Conservation (phyloP, 1,139 yeast species). For the Wickerhamomyces sp. region DNA sequence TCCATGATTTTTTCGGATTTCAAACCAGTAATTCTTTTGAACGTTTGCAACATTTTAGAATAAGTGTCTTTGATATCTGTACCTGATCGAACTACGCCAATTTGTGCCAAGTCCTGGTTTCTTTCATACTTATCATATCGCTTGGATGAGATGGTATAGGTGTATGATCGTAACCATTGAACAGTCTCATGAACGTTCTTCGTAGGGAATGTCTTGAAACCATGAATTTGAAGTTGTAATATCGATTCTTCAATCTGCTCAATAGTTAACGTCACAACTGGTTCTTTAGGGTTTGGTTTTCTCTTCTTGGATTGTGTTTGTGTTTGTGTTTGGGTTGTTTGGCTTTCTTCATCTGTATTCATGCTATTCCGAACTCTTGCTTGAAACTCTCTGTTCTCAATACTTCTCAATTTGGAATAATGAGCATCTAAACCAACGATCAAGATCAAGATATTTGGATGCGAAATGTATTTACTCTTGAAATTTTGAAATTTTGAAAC, state of each 20-base stretch:
- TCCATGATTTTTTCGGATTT: constrained; percentile 29
- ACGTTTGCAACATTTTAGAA: constrained; percentile 45
- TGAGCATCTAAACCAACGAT: constrained; percentile 44
- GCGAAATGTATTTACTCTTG: constrained; percentile 20
- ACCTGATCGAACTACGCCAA: constrained; percentile 54
- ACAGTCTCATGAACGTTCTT: constrained; percentile 42
- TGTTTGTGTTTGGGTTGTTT: background rate
- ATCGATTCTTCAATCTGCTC: constrained; percentile 26
- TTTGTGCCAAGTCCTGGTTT: constrained; percentile 46
- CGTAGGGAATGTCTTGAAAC: constrained; percentile 44
- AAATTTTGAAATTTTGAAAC: constrained; percentile 18
- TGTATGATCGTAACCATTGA: constrained; percentile 50
- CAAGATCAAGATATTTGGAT: constrained; percentile 31
- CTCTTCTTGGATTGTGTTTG: constrained; percentile 11
- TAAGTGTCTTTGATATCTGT: constrained; percentile 40
- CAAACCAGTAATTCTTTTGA: constrained; percentile 48
- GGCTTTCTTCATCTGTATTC: constrained; percentile 4
- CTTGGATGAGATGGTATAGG: constrained; percentile 49
- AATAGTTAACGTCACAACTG: constrained; percentile 19
- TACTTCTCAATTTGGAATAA: constrained; percentile 36
- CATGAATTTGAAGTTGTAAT: constrained; percentile 37
- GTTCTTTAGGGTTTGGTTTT: constrained; percentile 11
- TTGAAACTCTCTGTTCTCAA: constrained; percentile 43
- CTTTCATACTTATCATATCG: constrained; percentile 53
- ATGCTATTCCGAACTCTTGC: constrained; percentile 31